Base-by-base conservation (phyloP, 352 stramenopile species). In the Pilasporangium apinafurcum region DNA sequence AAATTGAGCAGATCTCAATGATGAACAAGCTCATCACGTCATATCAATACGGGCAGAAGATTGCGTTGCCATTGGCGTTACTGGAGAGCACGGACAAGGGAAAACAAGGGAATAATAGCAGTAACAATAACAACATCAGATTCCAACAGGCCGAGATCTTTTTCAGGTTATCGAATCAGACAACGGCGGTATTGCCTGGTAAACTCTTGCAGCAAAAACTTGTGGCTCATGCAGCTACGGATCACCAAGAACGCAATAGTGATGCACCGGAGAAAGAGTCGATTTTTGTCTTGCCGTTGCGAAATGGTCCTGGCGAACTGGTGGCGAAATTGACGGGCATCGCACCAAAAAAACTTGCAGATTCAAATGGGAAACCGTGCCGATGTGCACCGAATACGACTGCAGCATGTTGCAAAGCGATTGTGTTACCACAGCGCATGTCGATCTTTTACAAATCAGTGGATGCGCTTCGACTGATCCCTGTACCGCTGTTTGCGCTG, bases 1-100 rank as follows among this genome's bases (percentile, higher is more conserved):
- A 68, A 25, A 64, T 93, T 16, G 70, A 88, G 52, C 74, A 89
- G 54, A 88, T 93, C 55, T 76, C 74, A 40, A 86, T 93, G 68
- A 53, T 86, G 18, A 85, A 86, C 57, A 91, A 89, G 51, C 68
- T 90, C 44, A 88, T 93, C 46, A 83, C 78, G 46, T 48, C 71
- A 2, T 93, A 93, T 44, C 71, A 77, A 44, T 93, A 90, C 52
- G 76, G 78, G 30, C 81, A 93, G 55, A 86, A 86, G 53, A 93
- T 93, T 57, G 78, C 77, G 21, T 32, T 93, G 31, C 72, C 78
- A 12, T 51, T 82, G 27, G 68, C 61, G 12, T 42, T 92, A 24
- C 48, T 92, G 27, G 72, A 87, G 36, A 75, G 62, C 38, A 60
- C 53, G 14, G 62, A 63, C 8, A 60, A 58, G 18, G 53, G 53